Base-by-base conservation (phyloP, 306 rosid species). In the Cucurbita pepo region DNA sequence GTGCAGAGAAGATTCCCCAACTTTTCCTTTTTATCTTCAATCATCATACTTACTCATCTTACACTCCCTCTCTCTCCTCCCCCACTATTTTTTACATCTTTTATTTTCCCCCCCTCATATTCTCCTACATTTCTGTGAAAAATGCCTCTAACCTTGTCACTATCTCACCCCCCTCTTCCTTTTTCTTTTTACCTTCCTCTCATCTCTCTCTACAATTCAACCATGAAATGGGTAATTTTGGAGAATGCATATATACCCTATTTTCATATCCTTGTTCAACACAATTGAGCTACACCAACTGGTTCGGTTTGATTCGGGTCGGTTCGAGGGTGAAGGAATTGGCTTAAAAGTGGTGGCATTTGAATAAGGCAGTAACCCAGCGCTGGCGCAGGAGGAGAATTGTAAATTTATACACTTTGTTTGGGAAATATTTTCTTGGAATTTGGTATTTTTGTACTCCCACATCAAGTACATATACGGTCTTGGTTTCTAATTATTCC, bases 111-210 rank as follows among this genome's bases (percentile, higher is more conserved):
- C 83, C 81, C 86, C 87, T 77, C 80, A 79, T 85, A 91, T 87
- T 80, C 91, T 87, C 96, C 96, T 90, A 87, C 96, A 88, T 88
- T 93, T 93, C 91, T 86, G 96, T 90, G 98, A 86, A 85, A 92
- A 93, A 87, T 30, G 91, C 5, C 86, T 82, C 82, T 74, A 84
- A 79, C 88, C 82, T 87, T 93, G 96, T 93, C 96, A 84, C 82
- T 69, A 76, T 77, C 69, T 88, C 91, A 82, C 91, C 82, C 81
- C 87, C 22, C 22, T n/a, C 79, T 79, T 82, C 85, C 87, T 77
- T 83, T 78, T 81, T 81, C 86, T 82, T 82, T 82, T 88, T 83
- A 82, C 85, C 77, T 86, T 74, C 80, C 80, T 63, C 12, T 63
- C 7, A 19, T 14, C 15, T 16, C 19, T 13, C 40, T 21, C 43